Base-by-base conservation (phyloP, 805 yeast genomes). In the Metschnikowia amazonensis region DNA sequence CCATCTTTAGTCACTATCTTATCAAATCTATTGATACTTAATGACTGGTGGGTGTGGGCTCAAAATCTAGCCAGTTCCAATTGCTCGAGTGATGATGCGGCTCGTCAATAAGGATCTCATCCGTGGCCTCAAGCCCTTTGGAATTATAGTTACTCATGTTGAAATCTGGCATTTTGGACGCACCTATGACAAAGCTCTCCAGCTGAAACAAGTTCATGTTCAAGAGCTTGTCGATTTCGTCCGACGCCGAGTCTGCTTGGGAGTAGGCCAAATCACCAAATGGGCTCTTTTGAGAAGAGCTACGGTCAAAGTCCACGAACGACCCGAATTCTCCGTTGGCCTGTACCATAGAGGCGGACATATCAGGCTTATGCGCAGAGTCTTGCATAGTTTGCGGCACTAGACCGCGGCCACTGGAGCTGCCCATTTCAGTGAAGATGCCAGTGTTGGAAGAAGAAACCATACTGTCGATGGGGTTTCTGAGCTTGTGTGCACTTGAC, bases 61-160 rank as follows among this genome's bases (percentile, higher is more conserved):
- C 60, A 42, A 67, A 67, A 41, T 69, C 74, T 21, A 69, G 52
- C 74, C 74, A 69, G 53, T 66, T 69, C 72, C 72, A 69, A 46
- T 57, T 60, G 43, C 51, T 53, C 16, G 52, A 46, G 21, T 42
- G 47, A 14, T 43, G 41, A 29, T 29, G 38, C 24, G 54, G 55
- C 31, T 61, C 62, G 44, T 56, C 60, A 24, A 59, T 45, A 44
- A 67, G 55, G 2, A 69, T 56, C 50, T 69, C 72, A 47, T 69
- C 72, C 14, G 60, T 57, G 16, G 66, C 56, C 54, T 23, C 70
- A 66, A 29, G 51, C n/a, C 58, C 57, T 25, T 46, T 45, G 14
- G 42, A 36, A 36, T 50, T 36, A 45, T 53, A 49, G 38, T 47
- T 43, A 27, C 42, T 44, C 20, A 33, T 18, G 5, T 39, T 24